Evolutionary conservation across 495 filamentous ascomycete genomes (phyloP), one percentile per base, ranked within the genome.

Genomic region (Massariosphaeria phaeospora): DNA sequence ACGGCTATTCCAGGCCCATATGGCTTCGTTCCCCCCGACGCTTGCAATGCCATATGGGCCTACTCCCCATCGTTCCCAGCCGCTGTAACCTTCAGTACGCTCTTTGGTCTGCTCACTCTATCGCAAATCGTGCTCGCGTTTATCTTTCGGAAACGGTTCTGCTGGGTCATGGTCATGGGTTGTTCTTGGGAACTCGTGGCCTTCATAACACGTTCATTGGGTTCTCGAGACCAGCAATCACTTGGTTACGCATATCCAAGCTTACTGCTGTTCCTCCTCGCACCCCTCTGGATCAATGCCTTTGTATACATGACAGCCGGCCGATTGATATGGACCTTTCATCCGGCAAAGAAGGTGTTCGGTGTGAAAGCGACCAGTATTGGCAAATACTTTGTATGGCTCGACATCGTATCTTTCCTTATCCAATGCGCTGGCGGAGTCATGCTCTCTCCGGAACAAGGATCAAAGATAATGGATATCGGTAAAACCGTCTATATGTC

Each of bases 281-380:
- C 48, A 1, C 47, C 46, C 9, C 44, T 52, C 48, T 70, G 79
- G 76, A 73, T 84, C 54, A 84, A 86, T 31, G 83, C 83, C 2
- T 85, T 79, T 59, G 70, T 75, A n/a, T 88, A 86, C 71, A 84
- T 85, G 82, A 75, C 79, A 13, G 66, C 85, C 41, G 82, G 79
- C 1, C 73, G 84, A 6, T 73, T 86, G 72, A 75, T 85, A 13
- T 72, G 73, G 60, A 79, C 48, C 6, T 84, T 77, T 67, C 61
- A 78, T n/a, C 71, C 75, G 1, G 64, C 67, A 9, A 66, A 75
- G 27, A 68, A 67, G 20, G 67, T 85, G 8, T 69, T 63, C 31
- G 59, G 70, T 1, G 69, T 87, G 59, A 75, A 76, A 15, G 75
- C 79, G 0, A 66, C 64, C 35, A 66, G 65, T 18, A 72, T 82